Percentiles rank a stretch among this genome's conserved stretches.
Evolutionary conservation across 1,284 basidiomycete species (phyloP).

Genomic region (Ganoderma lucidum): DNA sequence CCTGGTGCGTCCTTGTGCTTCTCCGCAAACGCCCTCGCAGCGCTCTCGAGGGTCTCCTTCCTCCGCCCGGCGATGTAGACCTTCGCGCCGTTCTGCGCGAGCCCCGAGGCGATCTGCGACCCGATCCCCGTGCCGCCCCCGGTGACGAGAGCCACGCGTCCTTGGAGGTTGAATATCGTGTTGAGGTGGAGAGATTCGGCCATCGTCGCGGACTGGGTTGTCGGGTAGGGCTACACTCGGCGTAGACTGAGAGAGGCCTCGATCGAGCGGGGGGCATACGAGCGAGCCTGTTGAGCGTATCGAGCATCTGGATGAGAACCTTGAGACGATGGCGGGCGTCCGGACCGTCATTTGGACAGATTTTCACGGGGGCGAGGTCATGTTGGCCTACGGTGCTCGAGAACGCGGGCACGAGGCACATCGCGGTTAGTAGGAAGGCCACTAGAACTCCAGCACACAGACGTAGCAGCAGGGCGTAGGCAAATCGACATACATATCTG

Average conservation of each 20-base stretch:
- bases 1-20: conserved; percentile 50
- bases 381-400: not conserved
- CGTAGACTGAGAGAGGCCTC: not conserved
- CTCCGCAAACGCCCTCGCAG: conserved; percentile 55
- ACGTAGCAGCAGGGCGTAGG: not conserved
- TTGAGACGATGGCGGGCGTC: not conserved
- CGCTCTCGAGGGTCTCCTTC: conserved; percentile 65
- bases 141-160: conserved; percentile 75
- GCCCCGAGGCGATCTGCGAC: conserved; percentile 75
- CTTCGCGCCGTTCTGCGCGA: conserved; percentile 81
- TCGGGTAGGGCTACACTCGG: not conserved
- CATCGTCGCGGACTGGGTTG: conserved; percentile 14
- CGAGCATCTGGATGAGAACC: conserved; percentile 1
- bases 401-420: not conserved
- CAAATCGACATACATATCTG: not conserved
- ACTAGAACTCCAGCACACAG: not conserved
- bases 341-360: not conserved
- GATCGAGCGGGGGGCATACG: not conserved
- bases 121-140: conserved; percentile 87
- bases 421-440: not conserved
- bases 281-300: not conserved
- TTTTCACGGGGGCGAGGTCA: not conserved
- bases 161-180: conserved; percentile 64
- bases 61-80: conserved; percentile 84
- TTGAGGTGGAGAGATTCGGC: conserved; percentile 38